Evolutionary conservation across 306 rosid genomes (phyloP), one percentile per base, ranked within the genome.

Genomic region (Castanopsis chinensis): DNA sequence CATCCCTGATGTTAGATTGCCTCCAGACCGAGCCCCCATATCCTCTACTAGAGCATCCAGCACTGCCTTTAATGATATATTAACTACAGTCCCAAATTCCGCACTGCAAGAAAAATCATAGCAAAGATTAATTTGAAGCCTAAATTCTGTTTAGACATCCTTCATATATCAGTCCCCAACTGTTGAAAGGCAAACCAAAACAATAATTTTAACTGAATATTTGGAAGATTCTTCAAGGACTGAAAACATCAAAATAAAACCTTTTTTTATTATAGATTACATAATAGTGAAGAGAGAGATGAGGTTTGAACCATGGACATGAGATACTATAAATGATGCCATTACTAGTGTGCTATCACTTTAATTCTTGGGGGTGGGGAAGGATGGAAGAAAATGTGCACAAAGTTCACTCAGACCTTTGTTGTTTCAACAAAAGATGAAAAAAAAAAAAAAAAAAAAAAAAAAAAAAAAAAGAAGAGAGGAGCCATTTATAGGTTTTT

Each of bases 81-180:
- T 91, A 0, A 93, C 81, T 28, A 93, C 71, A 76, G 78, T 87
- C 63, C 86, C 81, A 81, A 96, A 96, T 80, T 96, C 95, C 28
- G 85, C 82, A 83, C 99, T 96, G 87, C 84, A 84, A 78, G 67
- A 56, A 15, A 73, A 35, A 57, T 6, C 25, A 25, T 0, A 20
- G 25, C 14, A 58, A 57, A 43, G 45, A 17, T 68, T 28, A 77
- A 73, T 52, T 64, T 17, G 60, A 65, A 55, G 77, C 78, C 19
- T 21, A 10, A 18, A 8, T 6, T 49, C 20, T 35, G 67, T 10
- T 9, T 27, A 6, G 23, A 52, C 35, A 71, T 64, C 35, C 28
- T 74, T 52, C 19, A 30, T 52, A 11, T 67, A 49, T 72, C 65
- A 37, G 20, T 65, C 37, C 18, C 30, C 5, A 5, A 64, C 73